Evolutionary conservation across 2,329 filamentous ascomycete species (phyloP), one percentile per base, ranked within the genome.

Genomic region (Phyllosticta paracitricarpa): DNA sequence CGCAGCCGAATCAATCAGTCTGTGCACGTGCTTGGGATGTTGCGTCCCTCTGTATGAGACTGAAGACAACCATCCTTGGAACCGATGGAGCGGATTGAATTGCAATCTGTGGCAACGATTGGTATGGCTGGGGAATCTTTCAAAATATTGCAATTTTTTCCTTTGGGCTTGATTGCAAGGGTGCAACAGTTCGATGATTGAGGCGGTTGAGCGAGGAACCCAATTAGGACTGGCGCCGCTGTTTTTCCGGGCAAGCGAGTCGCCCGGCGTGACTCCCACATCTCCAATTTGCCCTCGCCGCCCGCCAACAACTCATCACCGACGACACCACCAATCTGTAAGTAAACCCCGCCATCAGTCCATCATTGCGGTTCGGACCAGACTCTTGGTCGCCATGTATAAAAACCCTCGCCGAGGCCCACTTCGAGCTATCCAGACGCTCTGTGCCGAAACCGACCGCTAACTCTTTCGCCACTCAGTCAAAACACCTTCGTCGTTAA

Each of bases 291-390:
- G 65, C 64, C 61, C 65, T 65, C 66, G 62, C 63, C 66, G 66
- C 69, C 64, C 66, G 66, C 63, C 65, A 66, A 64, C 69, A 67
- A 69, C 70, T 70, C 66, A 67, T 10, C 69, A 69, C 63, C 67
- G 68, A 66, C 67, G 62, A 67, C 71, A 67, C 66, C 69, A 65
- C 63, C 68, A 69, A 68, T 64, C 67, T 70, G 72, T 73, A 71
- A 68, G 71, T 74, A 69, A 66, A 56, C 64, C 64, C 40, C 48
- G 51, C 28, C 52, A 58, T 54, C 51, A n/a, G 3, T n/a, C 4
- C 33, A 9, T 33, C 30, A 14, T 51, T 25, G 51, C 51, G n/a
- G 4, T n/a, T n/a, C 7, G 17, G 14, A 17, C 40, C 40, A 48
- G 12, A 1, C 14, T n/a, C 40, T 17, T 14, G 40, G 14, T 48